phyloP scores from a whole-genome alignment of 2,329 filamentous ascomycete genomes.

The Colletotrichum lini region DNA sequence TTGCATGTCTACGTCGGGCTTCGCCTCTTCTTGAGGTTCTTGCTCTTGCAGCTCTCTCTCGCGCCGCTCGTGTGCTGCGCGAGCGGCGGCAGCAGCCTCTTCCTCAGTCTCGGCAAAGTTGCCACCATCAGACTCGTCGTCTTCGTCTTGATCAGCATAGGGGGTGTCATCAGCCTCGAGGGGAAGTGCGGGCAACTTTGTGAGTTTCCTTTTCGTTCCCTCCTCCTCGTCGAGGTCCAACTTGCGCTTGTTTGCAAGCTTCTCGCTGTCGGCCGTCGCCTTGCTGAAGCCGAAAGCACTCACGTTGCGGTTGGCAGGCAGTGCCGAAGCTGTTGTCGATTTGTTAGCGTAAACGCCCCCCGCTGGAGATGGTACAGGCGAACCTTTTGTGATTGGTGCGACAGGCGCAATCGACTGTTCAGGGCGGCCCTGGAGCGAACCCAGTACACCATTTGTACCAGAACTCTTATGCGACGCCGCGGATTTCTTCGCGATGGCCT shows the following conservation, averaged over 20 bases:
- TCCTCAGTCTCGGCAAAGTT: slow-evolving; percentile 89
- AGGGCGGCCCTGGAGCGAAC: slow-evolving; percentile 59
- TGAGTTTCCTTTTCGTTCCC: slow-evolving; percentile 87
- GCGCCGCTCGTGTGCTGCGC: slow-evolving; percentile 87
- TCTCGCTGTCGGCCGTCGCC: slow-evolving; percentile 74
- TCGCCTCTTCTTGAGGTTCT: slow-evolving; percentile 65
- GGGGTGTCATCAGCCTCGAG: slow-evolving; percentile 74
- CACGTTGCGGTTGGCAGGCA: slow-evolving; percentile 81
- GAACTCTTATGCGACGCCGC: slow-evolving; percentile 71
- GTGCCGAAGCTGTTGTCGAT: slow-evolving; percentile 60
- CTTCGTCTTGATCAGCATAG: slow-evolving; percentile 75
- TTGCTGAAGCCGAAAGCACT: slow-evolving; percentile 89
- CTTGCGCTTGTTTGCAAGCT: slow-evolving; percentile 78
- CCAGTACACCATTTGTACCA: slow-evolving; percentile 64
- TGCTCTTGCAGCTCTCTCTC: slow-evolving; percentile 73
- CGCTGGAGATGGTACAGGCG: slow-evolving; percentile 39
- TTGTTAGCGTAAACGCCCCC: slow-evolving; percentile 45
- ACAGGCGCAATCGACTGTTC: slow-evolving; percentile 51
- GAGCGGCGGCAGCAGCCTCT: slow-evolving; percentile 86
- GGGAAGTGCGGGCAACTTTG: slow-evolving; percentile 86
- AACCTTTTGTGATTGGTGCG: slow-evolving; percentile 56
- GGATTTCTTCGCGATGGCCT: slow-evolving; percentile 86
- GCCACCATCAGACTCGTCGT: slow-evolving; percentile 81
- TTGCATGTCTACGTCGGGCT: slow-evolving; percentile 44
- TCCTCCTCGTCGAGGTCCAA: slow-evolving; percentile 92